phyloP scores from a whole-genome alignment of 805 yeast species.

The Candida sphagnicola region DNA sequence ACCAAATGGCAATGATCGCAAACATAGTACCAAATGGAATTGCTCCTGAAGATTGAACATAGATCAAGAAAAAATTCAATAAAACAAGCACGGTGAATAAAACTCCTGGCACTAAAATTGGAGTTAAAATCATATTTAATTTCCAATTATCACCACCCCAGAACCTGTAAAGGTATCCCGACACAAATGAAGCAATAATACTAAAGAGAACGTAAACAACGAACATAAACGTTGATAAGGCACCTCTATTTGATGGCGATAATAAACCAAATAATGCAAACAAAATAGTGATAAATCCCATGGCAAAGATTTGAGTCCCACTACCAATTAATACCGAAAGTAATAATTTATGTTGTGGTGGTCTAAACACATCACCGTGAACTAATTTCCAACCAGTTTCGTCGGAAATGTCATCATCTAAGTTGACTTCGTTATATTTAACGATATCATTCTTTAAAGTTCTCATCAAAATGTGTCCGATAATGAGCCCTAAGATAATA shows the following conservation, averaged over 20 bases:
- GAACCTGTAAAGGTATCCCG: constrained; percentile 79
- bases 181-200: constrained; percentile 79
- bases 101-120: constrained; percentile 78
- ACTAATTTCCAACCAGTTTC: constrained; percentile 97
- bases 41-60: constrained; percentile 85
- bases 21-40: constrained; percentile 88
- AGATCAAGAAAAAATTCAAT: constrained; percentile 78
- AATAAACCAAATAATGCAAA: constrained; percentile 87
- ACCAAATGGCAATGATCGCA: constrained; percentile 82
- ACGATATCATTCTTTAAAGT: constrained; percentile 83
- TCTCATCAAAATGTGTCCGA: constrained; percentile 72
- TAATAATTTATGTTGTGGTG: constrained; percentile 67
- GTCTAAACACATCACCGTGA: constrained; percentile 91
- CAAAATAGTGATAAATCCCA: constrained; percentile 66
- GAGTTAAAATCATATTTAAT: constrained; percentile 76
- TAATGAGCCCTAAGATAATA: constrained; percentile 66
- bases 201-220: constrained; percentile 79
- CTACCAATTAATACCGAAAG: constrained; percentile 83
- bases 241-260: constrained; percentile 93
- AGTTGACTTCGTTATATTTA: constrained; percentile 82
- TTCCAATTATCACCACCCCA: constrained; percentile 94
- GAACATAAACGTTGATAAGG: constrained; percentile 86
- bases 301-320: constrained; percentile 78
- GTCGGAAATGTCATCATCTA: constrained; percentile 83
- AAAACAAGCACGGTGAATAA: constrained; percentile 61